phyloP scores from a whole-genome alignment of 352 stramenopile genomes.

The Saprolegnia parasitica region DNA sequence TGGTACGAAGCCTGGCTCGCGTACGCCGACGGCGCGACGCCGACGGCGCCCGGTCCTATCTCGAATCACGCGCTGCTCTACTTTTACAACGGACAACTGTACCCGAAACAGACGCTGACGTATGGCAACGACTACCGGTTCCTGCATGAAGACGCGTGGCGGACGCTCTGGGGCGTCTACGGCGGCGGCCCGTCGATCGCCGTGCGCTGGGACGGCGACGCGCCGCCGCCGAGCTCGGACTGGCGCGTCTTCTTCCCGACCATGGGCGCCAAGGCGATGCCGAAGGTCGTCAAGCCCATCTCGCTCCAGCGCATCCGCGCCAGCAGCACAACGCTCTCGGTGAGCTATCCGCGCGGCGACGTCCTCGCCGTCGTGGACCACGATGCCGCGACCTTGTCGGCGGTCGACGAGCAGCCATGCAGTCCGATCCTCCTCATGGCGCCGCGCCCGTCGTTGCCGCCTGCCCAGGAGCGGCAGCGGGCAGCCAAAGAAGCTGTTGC shows the following conservation, averaged over 20 bases:
- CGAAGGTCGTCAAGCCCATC: background rate
- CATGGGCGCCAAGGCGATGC: background rate
- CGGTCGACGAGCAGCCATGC: background rate
- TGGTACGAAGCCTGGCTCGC: slow-evolving; percentile 11
- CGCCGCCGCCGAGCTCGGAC: background rate
- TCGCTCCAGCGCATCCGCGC: background rate
- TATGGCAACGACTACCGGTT: background rate
- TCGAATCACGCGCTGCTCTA: slow-evolving; percentile 24
- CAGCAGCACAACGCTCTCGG: background rate
- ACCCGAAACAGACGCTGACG: background rate
- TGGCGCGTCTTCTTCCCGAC: slow-evolving; percentile 6
- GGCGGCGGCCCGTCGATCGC: slow-evolving; percentile 22
- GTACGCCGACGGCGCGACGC: background rate
- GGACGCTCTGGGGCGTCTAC: background rate
- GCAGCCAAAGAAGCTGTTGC: slow-evolving; percentile 1
- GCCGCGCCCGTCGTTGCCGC: background rate
- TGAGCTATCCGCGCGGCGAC: background rate
- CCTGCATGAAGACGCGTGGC: slow-evolving; percentile 5
- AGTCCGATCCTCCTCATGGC: background rate
- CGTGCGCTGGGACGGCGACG: slow-evolving; percentile 4
- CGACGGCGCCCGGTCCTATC: slow-evolving; percentile 1
- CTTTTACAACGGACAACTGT: slow-evolving; percentile 22
- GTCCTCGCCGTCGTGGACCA: background rate
- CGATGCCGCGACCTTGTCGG: background rate
- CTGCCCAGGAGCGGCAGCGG: background rate